Evolutionary conservation across 345 rosid species (phyloP), one percentile per base, ranked within the genome.

Genomic region (Linum tenue): DNA sequence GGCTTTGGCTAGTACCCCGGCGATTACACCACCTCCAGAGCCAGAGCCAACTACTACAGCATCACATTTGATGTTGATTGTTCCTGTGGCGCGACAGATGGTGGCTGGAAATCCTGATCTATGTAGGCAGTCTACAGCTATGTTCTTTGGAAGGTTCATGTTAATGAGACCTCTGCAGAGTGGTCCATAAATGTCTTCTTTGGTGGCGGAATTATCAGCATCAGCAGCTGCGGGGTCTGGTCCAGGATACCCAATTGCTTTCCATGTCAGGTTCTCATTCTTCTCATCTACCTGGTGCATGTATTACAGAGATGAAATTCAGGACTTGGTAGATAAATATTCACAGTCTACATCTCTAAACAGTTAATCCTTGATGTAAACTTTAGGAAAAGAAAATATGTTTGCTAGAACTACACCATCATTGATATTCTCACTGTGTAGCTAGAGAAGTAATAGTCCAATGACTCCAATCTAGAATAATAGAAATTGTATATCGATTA

Each of bases 31-130:
- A 2, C 96, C 96, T 0, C 98, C 96, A 0, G 90, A 84, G 2
- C 96, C 97, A 0, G 94, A 88, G 4, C 96, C 97, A 4, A 88
- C 82, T 2, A 91, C 91, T 16, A 91, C 96, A 0, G 85, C 95
- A 65, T 91, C 98, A 55, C 94, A 88, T 64, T 59, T 67, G 74
- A 91, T 80, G 56, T 39, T 59, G 15, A 36, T 61, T 64, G 9
- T 35, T 58, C 16, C 72, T 12, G 53, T 48, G 3, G 14, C 67
- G 35, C 68, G 64, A 37, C 62, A 69, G 56, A 77, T 3, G 35
- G 77, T 62, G 63, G 78, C 77, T 0, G 78, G 75, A 75, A 88
- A 85, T 1, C 96, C 96, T 15, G 22, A 62, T 48, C 60, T 55
- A 4, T 57, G 65, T 36, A 88, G 74, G 44, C 76, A 72, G 31